Evolutionary conservation across 140 eudicot genomes (phyloP), one percentile per base, ranked within the genome.

Genomic region (Oenanthe javanica): DNA sequence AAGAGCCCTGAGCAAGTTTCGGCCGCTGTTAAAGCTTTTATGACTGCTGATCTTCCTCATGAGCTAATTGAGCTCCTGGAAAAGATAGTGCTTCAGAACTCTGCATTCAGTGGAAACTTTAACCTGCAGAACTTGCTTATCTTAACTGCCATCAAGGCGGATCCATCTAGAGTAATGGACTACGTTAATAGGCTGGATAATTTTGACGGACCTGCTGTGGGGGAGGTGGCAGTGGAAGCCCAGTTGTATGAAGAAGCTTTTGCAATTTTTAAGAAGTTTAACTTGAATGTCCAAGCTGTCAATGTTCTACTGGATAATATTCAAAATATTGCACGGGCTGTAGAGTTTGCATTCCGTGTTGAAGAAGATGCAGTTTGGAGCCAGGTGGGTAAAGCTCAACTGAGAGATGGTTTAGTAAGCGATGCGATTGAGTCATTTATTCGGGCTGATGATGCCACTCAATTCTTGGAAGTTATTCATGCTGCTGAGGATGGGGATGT

Each of bases 341-440:
- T 87, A 71, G 99, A 95, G 86, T 95, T 95, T 86, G 99, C 99
- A 3, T 95, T 87, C 89, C 99, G 97, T 72, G 99, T 95, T 81
- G 99, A 95, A 84, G 99, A 95, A 84, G 99, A 92, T 91, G 96
- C 95, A 63, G 99, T 95, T 18, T 95, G 99, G 99, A 92, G 97
- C 81, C 99, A 95, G 88, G 99, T 95, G 83, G 99, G 93, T 50
- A 92, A 88, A 84, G 97, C 99, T 80, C 97, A 94, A 81, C 90
- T 94, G 43, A 90, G 93, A 79, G 97, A 93, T 42, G 98, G 98
- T 59, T 81, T 94, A 77, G 97, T 94, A n/a, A 92, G 98, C 48
- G 97, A 94, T 86, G 98, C 98, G 38, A 94, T 94, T 54, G 98
- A 94, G 85, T 94, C 98, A 23, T 94, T 94, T 83, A 94, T 94